Base-by-base conservation (phyloP, 768 basidiomycete genomes). In the Mycena filopes region DNA sequence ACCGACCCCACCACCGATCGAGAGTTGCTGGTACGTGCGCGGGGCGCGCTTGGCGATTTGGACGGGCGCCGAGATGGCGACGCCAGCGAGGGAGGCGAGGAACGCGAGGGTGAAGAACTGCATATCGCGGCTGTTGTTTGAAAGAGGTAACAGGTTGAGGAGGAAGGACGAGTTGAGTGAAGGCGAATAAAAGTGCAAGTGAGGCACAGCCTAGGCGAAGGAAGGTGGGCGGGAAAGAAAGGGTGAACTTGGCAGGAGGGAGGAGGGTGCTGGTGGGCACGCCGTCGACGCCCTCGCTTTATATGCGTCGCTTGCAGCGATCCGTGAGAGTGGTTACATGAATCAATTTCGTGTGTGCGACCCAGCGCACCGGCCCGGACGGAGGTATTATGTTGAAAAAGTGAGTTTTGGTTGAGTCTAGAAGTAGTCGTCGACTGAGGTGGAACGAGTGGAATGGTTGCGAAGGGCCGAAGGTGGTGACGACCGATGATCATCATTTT, bases 191-290 rank as follows among this genome's bases (percentile, higher is more conserved):
- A 62, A 55, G 51, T 62, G 60, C 53, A 62, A 53, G 33, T 53
- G 60, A 62, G 60, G 60, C 60, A 62, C 60, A 62, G 60, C 60
- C 60, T 62, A 55, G 60, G 51, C 49, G 46, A 62, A 62, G 53
- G 60, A 62, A 62, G 51, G 43, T 38, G n/a, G 59, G 25, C 28
- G 45, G 51, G 38, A 55, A 36, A 2, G 25, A 55, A 38, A 42
- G 60, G 45, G 48, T 40, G 45, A 51, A 62, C 11, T 20, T 12
- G 59, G 26, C 23, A 40, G 42, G 45, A 36, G 41, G 43, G 16
- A 16, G 50, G 36, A 33, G 50, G 59, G 59, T 43, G 57, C 57
- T 59, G 45, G 38, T 18, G 29, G 2, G 21, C 5, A 21, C 21
- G 43, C 15, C 8, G 2, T 21, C 41, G 43, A n/a, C 25, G 43